phyloP scores from a whole-genome alignment of 768 basidiomycete genomes.

The Termitomyces sp. region DNA sequence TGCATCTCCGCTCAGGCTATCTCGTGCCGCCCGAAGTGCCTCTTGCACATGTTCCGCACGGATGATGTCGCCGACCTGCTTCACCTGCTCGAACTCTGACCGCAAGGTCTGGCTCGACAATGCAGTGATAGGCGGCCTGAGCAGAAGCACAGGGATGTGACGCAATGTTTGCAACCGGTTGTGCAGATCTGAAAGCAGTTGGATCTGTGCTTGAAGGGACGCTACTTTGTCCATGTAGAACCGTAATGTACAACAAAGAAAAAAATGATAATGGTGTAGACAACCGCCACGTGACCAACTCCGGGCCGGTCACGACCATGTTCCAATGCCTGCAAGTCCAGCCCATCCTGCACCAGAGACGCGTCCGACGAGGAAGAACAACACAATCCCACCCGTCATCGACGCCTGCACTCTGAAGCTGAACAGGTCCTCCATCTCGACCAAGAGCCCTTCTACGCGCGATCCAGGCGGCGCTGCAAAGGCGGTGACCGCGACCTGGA shows the following conservation, averaged over 20 bases:
- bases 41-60: constrained; percentile 50
- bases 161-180: constrained; percentile 38
- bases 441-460: constrained; percentile 4
- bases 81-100: constrained; percentile 41
- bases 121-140: constrained; percentile 28
- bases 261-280: background rate
- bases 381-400: constrained; percentile 19
- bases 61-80: constrained; percentile 40
- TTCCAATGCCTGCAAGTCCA: constrained; percentile 30
- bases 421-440: constrained; percentile 15
- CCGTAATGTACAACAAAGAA: background rate
- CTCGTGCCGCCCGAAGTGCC: constrained; percentile 47
- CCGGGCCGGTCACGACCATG: constrained; percentile 20
- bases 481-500: background rate
- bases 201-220: constrained; percentile 35
- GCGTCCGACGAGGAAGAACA: constrained; percentile 34
- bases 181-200: constrained; percentile 40
- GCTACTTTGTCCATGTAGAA: constrained; percentile 10
- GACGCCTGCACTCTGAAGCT: constrained; percentile 19
- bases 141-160: constrained; percentile 37
- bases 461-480: background rate
- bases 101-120: constrained; percentile 20
- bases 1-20: constrained; percentile 49
- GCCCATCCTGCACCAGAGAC: constrained; percentile 23
- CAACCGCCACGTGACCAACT: constrained; percentile 4